Evolutionary conservation across 768 basidiomycete genomes (phyloP), one percentile per base, ranked within the genome.

Genomic region (Leucosporidium scottii): DNA sequence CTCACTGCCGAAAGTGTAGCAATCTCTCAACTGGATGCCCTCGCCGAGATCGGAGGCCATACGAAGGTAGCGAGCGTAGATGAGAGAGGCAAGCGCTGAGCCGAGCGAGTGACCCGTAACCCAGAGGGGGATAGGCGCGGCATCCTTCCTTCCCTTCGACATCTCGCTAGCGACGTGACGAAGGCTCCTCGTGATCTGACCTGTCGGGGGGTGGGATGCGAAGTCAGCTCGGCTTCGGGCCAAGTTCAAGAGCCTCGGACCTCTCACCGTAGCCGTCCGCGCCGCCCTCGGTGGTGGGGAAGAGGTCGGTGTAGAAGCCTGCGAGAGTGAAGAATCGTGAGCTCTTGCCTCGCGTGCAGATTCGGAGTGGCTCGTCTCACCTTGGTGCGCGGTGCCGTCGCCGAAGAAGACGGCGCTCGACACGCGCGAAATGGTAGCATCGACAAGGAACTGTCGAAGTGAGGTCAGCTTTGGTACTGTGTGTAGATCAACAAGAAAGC

Each of bases 81-180:
- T 50, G 50, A 70, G 61, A 2, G 64, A 66, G 0, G 68, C 61
- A 25, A 70, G 61, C 17, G 68, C 65, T 2, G 36, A 48, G 4
- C 68, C 68, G 30, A 70, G 61, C 39, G 64, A 66, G 58, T 70
- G 68, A 1, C 68, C 68, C 2, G 62, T 10, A 10, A 69, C 68
- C 60, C 59, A 69, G 31, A 70, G 64, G 13, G 68, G 68, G 25
- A 70, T 62, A 9, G 54, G n/a, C 31, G 7, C 9, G 21, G 1
- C 18, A 3, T 20, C 21, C 10, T 27, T 51, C 6, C 23, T 51
- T 44, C 39, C 39, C 47, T 63, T 60, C 61, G 66, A 62, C n/a
- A 64, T 39, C 10, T n/a, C 21, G 7, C 39, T 44, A 13, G 68
- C 68, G 30, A 59, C 48, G 53, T 70, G 64, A n/a, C 36, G 49